These are phyloP conservation scores for Rhododendron ovatum DNA, from an alignment of 148 eudicot genomes.

Conservation along the genomic window DNA sequence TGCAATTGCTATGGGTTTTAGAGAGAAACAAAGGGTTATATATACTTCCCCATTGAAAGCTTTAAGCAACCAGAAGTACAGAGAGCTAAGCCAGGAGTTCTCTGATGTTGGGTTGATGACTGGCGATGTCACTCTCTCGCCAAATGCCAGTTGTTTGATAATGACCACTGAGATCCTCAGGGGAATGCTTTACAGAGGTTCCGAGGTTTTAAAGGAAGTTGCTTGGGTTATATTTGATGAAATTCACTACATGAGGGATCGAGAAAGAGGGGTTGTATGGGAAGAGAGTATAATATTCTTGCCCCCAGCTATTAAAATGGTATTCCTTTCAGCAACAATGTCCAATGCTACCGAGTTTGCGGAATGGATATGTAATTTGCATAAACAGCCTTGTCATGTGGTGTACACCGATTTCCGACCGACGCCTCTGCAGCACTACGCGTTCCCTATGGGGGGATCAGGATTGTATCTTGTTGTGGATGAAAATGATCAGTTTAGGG, in stretches of 20 bases:
- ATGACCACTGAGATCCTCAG: constrained; percentile 98
- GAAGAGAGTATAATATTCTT: constrained; percentile 92
- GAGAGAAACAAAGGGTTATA: constrained; percentile 78
- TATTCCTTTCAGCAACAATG: constrained; percentile 92
- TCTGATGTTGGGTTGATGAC: constrained; percentile 94
- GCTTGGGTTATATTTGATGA: constrained; percentile 99
- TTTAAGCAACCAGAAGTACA: constrained; percentile 83
- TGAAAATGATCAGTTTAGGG: constrained; percentile 94
- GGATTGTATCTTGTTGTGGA: constrained; percentile 95
- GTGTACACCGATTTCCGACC: constrained; percentile 98
- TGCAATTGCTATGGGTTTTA: constrained; percentile 88
- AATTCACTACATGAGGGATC: constrained; percentile 96
- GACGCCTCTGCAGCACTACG: constrained; percentile 93
- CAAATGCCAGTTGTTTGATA: constrained; percentile 84
- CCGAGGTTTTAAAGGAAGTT: constrained; percentile 88
- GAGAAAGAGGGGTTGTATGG: constrained; percentile 98
- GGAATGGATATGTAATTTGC: constrained; percentile 94
- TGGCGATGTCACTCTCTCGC: constrained; percentile 85
- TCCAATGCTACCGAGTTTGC: constrained; percentile 97
- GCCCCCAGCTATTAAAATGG: constrained; percentile 94
- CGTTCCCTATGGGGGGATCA: constrained; percentile 85
- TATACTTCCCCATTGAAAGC: constrained; percentile 94
- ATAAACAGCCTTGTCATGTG: constrained; percentile 97
- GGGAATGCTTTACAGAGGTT: constrained; percentile 91
- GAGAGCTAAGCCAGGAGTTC: constrained; percentile 81